Conservation (phyloP, 2,329 filamentous ascomycete species). For the Juglanconis sp. region DNA sequence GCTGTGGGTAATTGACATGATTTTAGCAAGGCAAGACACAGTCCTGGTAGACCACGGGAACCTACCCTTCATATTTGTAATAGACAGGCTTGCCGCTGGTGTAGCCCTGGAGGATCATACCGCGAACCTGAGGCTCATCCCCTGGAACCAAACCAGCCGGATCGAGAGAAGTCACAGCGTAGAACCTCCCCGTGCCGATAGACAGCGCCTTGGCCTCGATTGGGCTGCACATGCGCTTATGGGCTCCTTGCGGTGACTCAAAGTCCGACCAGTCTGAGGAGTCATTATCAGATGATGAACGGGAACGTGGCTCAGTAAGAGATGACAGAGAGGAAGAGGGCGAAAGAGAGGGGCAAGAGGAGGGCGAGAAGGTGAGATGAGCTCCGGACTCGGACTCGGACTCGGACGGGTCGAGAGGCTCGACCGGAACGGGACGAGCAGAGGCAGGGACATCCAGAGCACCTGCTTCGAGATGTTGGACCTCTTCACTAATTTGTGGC, state of each 20-base stretch:
- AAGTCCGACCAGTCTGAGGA: neutral
- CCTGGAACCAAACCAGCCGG: neutral
- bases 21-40: neutral
- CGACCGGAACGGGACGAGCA: too few relatives aligned
- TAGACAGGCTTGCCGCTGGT: neutral
- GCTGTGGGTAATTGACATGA: neutral
- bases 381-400: too few relatives aligned
- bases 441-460: neutral
- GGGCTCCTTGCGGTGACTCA: too few relatives aligned
- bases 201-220: slow-evolving; percentile 5
- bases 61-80: neutral
- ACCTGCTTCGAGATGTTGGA: too few relatives aligned
- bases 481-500: too few relatives aligned
- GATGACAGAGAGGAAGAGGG: too few relatives aligned
- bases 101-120: neutral
- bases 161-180: neutral
- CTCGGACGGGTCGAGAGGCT: too few relatives aligned
- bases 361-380: neutral
- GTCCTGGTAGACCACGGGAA: neutral
- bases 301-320: neutral
- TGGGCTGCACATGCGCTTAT: neutral
- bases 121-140: neutral
- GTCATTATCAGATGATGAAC: neutral
- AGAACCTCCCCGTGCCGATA: neutral
- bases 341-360: too few relatives aligned